phyloP scores from a whole-genome alignment of 805 yeast species.

The Lipomyces spencermartinsiae region DNA sequence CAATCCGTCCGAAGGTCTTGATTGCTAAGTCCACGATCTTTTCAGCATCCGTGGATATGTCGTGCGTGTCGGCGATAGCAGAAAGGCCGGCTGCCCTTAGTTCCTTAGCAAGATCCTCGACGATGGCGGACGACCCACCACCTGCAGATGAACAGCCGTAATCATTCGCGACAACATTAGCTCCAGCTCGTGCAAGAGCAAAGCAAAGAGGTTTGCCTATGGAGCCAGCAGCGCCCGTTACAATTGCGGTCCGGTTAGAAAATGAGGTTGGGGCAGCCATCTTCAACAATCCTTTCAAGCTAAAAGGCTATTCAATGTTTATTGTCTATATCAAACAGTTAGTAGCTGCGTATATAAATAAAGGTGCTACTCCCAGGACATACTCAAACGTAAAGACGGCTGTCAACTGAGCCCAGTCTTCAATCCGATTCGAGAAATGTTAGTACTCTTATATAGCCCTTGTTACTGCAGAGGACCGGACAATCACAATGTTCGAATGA shows the following conservation, averaged over 20 bases:
- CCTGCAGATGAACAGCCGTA: background rate
- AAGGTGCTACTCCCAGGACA: background rate
- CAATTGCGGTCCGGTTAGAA: slow-evolving; percentile 1
- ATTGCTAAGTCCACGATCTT: background rate
- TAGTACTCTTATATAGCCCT: background rate
- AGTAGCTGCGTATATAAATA: background rate
- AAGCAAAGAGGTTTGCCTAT: background rate
- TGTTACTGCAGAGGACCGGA: background rate
- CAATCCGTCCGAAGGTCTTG: slow-evolving; percentile 2
- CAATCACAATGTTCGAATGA: background rate
- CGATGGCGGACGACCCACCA: background rate
- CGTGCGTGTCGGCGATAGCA: background rate
- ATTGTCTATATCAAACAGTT: background rate
- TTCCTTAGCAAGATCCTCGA: background rate
- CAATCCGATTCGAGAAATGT: background rate
- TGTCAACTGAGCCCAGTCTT: background rate
- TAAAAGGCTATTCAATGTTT: background rate
- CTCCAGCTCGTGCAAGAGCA: background rate
- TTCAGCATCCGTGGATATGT: background rate
- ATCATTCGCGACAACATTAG: background rate
- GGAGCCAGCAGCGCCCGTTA: background rate
- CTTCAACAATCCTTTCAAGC: background rate
- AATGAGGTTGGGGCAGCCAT: background rate
- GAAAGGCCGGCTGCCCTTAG: background rate
- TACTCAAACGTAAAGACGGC: background rate